Base-by-base conservation (phyloP, 163 green algal genomes). In the Coccomyxa subellipsoidea region DNA sequence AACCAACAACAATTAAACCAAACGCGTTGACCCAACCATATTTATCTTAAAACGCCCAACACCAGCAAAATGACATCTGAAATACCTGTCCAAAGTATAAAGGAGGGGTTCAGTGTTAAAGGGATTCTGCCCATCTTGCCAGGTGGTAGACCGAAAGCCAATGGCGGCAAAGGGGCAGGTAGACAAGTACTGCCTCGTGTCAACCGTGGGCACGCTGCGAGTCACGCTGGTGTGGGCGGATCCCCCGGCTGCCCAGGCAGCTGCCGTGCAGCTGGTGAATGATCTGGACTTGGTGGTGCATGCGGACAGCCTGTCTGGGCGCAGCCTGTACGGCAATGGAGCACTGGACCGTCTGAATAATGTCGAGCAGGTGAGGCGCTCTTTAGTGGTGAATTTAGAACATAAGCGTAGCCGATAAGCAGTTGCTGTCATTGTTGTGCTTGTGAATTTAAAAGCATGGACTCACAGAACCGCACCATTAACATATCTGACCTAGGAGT, bases 201-300 rank as follows among this genome's bases (percentile, higher is more conserved):
- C 90, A 7, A 90, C 79, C 9, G 93, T 93, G 29, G 93, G 94
- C 25, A 85, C 91, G 4, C 78, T 98, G 32, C 82, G 84, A 7
- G 82, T 98, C 36, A 96, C 92, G 0, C 89, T 98, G 6, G 92
- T 84, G 0, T 96, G 93, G 92, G 88, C 90, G 37, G 94, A 97
- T 81, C 88, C 78, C 25, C 89, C 87, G 32, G 38, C 53, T 53
- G 39, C 12, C 6, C 29, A 32, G 23, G 77, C 78, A 31, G 78
- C 88, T 0, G 78, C 38, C 21, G 71, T 37, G 0, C 79, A 76
- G n/a, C 87, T 96, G 39, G 93, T 97, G 15, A 96, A 97, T 80
- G 91, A 97, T 80, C 87, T 97, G 35, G 93, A 97, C 85, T 88
- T 97, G 38, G n/a, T 40, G 36, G 72, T 98, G 4, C 80, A 87